Conservation (phyloP, 345 rosid species). For the Populus tremula region DNA sequence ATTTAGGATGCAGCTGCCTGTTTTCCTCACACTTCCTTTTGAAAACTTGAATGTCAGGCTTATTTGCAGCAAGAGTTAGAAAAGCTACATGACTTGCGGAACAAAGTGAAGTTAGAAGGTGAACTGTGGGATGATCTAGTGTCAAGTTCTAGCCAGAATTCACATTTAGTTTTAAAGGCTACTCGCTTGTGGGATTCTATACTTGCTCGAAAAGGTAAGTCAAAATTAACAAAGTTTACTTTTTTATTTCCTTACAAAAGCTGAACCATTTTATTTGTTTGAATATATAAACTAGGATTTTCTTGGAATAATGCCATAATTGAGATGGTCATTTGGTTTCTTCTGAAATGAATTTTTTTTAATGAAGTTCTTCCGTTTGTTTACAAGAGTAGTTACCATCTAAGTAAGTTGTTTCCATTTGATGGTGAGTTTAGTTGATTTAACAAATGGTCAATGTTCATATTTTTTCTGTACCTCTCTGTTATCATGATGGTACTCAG, state of each 20-base stretch:
- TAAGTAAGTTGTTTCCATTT: too few species aligned
- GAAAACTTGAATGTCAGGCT: slow-evolving; percentile 61
- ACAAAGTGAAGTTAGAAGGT: slow-evolving; percentile 96
- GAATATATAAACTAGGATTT: background rate
- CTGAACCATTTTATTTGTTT: background rate
- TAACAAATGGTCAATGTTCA: background rate
- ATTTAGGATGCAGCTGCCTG: background rate
- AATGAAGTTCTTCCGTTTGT: background rate
- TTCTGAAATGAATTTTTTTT: background rate
- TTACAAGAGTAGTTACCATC: background rate
- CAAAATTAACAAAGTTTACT: background rate
- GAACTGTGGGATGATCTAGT: slow-evolving; percentile 98
- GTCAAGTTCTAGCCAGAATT: slow-evolving; percentile 90
- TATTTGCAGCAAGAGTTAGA: slow-evolving; percentile 98
- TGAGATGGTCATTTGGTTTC: background rate
- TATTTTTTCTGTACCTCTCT: background rate
- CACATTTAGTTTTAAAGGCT: slow-evolving; percentile 92
- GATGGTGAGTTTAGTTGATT: too few species aligned
- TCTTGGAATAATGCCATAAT: background rate
- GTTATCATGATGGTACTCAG: background rate
- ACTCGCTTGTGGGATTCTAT: slow-evolving; percentile 94
- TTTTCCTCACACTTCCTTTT: slow-evolving; percentile 14
- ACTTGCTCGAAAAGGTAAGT: slow-evolving; percentile 82
- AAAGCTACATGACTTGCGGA: slow-evolving; percentile 87
- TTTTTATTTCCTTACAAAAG: background rate